Percentiles rank a stretch among this genome's conserved stretches.
Evolutionary conservation across 331 rosid genomes (phyloP).

Genomic region (Phaseolus coccineus): DNA sequence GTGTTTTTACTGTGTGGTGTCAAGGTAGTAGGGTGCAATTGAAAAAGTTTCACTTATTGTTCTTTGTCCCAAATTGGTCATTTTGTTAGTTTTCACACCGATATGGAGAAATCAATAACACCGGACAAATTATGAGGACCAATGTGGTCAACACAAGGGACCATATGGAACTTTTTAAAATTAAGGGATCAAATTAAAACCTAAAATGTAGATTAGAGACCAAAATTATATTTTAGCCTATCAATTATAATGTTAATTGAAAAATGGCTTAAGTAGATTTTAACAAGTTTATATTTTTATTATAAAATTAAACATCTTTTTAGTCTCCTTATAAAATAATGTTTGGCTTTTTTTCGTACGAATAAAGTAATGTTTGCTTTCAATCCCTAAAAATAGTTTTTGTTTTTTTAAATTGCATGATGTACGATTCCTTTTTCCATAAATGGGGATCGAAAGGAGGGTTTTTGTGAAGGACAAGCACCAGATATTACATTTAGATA

Average conservation of each 20-base stretch:
- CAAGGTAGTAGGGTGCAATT: no score
- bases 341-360: not conserved
- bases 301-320: not conserved
- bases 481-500: not conserved
- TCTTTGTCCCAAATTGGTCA: no score
- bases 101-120: no score
- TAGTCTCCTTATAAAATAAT: not conserved
- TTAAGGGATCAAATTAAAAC: no score
- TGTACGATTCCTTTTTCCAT: not conserved
- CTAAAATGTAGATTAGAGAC: no score
- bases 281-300: not conserved
- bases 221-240: no score
- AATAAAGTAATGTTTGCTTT: not conserved
- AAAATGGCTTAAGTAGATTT: not conserved
- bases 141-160: no score
- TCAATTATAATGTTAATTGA: not conserved
- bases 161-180: no score
- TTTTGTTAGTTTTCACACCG: no score
- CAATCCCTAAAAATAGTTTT: not conserved
- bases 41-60: no score
- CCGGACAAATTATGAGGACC: no score
- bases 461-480: not conserved
- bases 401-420: not conserved
- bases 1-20: no score
- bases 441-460: not conserved